Evolutionary conservation across 305 asterid species (phyloP).

Genomic region (Rubia peregrina): DNA sequence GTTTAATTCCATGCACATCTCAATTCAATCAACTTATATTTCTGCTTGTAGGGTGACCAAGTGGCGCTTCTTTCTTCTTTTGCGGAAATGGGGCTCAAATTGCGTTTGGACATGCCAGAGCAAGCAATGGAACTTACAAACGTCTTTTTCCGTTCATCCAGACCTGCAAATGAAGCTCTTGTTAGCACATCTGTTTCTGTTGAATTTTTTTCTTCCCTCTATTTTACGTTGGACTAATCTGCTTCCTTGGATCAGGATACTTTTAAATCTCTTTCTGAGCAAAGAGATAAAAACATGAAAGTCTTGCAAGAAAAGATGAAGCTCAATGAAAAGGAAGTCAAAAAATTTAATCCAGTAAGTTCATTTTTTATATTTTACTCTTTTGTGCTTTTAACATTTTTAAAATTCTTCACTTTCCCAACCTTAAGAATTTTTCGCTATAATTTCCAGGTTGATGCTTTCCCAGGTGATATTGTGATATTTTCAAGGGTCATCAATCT

Average conservation of each 20-base stretch:
- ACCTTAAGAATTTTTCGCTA: slow-evolving; percentile 10
- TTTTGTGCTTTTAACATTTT: neutral
- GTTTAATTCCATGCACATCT: neutral
- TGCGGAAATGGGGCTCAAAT: slow-evolving; percentile 90
- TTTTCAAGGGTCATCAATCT: slow-evolving; percentile 92
- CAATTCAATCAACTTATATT: slow-evolving; percentile 14
- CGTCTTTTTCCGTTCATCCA: slow-evolving; percentile 80
- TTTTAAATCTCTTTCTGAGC: slow-evolving; percentile 67
- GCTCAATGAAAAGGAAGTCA: slow-evolving; percentile 73
- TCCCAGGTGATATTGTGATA: slow-evolving; percentile 98
- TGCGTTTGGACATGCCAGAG: slow-evolving; percentile 93
- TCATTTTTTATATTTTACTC: slow-evolving; percentile 16
- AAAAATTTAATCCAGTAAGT: slow-evolving; percentile 95
- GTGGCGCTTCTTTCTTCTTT: slow-evolving; percentile 93
- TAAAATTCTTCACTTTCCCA: neutral
- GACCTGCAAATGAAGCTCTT: slow-evolving; percentile 79
- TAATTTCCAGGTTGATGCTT: slow-evolving; percentile 84
- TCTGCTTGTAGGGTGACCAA: slow-evolving; percentile 77
- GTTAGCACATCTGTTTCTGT: slow-evolving; percentile 39
- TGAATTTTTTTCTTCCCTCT: slow-evolving; percentile 4
- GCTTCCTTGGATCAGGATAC: slow-evolving; percentile 52
- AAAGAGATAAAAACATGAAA: slow-evolving; percentile 72
- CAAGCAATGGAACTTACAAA: slow-evolving; percentile 89
- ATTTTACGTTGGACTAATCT: slow-evolving; percentile 23
- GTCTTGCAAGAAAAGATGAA: slow-evolving; percentile 82